Evolutionary conservation across 768 basidiomycete genomes (phyloP).

Genomic region (Ramaria sp.): DNA sequence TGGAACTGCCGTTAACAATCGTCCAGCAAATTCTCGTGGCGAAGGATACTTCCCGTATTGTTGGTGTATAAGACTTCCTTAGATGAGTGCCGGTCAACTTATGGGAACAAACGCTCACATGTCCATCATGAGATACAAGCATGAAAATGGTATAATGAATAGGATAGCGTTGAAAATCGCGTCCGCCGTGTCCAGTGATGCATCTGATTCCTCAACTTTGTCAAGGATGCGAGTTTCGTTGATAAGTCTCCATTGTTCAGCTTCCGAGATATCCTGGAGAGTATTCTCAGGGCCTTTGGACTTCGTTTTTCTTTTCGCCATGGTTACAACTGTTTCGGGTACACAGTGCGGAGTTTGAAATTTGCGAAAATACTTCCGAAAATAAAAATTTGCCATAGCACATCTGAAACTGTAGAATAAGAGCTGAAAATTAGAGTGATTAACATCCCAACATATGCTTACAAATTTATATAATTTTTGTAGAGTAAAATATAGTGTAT

Average conservation of each 20-base stretch:
- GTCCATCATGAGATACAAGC: slow-evolving; percentile 71
- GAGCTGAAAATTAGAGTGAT: too few relatives aligned
- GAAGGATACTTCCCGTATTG: slow-evolving; percentile 63
- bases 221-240: slow-evolving; percentile 42
- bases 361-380: too few relatives aligned
- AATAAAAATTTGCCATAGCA: too few relatives aligned
- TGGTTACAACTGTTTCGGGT: too few relatives aligned
- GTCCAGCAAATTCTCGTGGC: slow-evolving; percentile 36
- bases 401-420: too few relatives aligned
- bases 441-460: too few relatives aligned
- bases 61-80: slow-evolving; percentile 56
- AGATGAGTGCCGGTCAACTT: slow-evolving; percentile 2
- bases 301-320: slow-evolving; percentile 21
- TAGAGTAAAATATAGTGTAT: too few relatives aligned
- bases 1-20: slow-evolving; percentile 58
- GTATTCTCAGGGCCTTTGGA: slow-evolving; percentile 9
- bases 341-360: too few relatives aligned
- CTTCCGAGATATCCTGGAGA: slow-evolving; percentile 49
- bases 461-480: too few relatives aligned
- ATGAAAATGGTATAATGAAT: slow-evolving; percentile 64
- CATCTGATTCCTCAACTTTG: slow-evolving; percentile 22
- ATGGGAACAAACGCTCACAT: slow-evolving; percentile 41
- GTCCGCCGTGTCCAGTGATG: slow-evolving; percentile 35
- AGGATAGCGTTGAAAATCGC: slow-evolving; percentile 61
- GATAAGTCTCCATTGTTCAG: slow-evolving; percentile 72